Evolutionary conservation across 2,329 filamentous ascomycete species (phyloP), one percentile per base, ranked within the genome.

Genomic region (Fusarium veterinarium): DNA sequence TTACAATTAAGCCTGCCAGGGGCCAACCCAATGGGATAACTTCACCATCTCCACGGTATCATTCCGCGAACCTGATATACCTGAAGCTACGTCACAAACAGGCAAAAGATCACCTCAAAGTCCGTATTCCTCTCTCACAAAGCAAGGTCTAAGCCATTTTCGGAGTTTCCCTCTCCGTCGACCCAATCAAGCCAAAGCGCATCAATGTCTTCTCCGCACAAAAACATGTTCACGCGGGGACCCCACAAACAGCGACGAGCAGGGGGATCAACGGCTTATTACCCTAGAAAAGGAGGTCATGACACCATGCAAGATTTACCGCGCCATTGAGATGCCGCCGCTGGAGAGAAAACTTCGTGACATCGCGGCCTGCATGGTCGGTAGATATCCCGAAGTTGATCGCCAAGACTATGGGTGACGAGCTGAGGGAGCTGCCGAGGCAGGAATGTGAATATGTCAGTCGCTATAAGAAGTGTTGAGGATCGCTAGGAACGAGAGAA

Each of bases 251-350:
- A 23, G 19, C 17, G 37, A 52, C 46, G 16, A 30, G 49, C 64
- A 35, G 48, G 41, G 46, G 48, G 23, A 31, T n/a, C 40, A 25
- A 48, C 58, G 65, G 60, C 33, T 35, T 41, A 17, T 25, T 55
- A 30, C 49, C 60, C 67, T 14, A 52, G 67, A 69, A 13, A 14
- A 38, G 66, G 46, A 46, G 51, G 59, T 48, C 59, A 69, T 37
- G 48, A 46, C 52, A 65, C 59, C 65, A 49, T 31, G 28, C 6
- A n/a, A 10, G 8, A 51, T 42, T 48, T 69, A 33, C 58, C 66
- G 66, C 66, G 37, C 66, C 66, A 69, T 46, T 69, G 20, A 69
- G 46, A 37, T 68, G 48, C 20, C 31, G 38, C n/a, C 48, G 57
- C 41, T 48, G 41, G 25, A n/a, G 31, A 35, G 31, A 41, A 33